Conservation (phyloP, 257 asterid genomes). For the Jacaranda copaia region DNA sequence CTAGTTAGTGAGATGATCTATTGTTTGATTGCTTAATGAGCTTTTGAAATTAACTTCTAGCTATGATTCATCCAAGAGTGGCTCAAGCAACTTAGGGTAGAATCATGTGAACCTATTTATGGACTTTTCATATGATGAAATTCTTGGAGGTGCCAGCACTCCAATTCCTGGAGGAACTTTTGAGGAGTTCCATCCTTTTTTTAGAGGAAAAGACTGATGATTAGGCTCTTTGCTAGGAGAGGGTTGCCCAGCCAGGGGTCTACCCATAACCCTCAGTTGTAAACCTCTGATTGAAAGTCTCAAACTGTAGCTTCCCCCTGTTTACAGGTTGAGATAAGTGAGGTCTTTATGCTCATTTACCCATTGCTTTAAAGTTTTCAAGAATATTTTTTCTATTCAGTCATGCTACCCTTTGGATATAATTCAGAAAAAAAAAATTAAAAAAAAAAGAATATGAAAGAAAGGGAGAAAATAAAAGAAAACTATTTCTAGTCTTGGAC, state of each 20-base stretch:
- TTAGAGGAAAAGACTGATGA: neutral
- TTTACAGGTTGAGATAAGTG: neutral
- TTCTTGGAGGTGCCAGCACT: too few species aligned
- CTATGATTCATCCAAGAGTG: neutral
- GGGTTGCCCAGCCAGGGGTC: conserved; percentile 1
- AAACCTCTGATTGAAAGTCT: neutral
- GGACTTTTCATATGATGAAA: too few species aligned
- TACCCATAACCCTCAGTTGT: neutral
- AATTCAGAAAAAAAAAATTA: neutral
- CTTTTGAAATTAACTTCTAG: conserved; percentile 1
- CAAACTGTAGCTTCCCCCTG: neutral
- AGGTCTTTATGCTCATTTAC: conserved; percentile 5
- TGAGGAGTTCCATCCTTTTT: neutral
- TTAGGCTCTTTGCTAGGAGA: neutral
- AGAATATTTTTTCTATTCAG: conserved; percentile 16
- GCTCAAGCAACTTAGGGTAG: neutral
- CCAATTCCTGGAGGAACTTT: neutral
- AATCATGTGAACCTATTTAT: neutral
- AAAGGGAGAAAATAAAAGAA: neutral
- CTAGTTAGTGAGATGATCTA: conserved; percentile 6
- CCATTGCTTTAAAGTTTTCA: neutral
- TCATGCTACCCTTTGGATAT: neutral
- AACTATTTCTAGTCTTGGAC: neutral
- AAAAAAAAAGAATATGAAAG: too few species aligned
- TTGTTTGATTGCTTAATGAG: neutral